Conservation (phyloP, 2,329 filamentous ascomycete species). For the Penicillium sp. region DNA sequence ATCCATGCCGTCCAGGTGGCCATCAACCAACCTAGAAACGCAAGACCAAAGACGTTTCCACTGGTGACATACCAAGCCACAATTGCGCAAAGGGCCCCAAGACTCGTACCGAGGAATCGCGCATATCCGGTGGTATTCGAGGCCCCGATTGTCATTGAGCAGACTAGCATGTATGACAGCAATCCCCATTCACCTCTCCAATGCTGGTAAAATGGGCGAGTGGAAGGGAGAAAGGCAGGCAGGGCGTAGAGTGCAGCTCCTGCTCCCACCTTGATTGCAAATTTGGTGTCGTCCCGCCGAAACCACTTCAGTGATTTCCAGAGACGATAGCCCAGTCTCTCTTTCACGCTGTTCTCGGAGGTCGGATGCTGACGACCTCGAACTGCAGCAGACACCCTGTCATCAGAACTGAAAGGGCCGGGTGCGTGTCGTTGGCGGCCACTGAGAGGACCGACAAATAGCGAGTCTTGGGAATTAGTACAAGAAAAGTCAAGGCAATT, state of each 20-base stretch:
- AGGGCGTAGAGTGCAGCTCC: constrained; percentile 85
- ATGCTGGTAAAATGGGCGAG: constrained; percentile 71
- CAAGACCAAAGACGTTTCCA: constrained; percentile 69
- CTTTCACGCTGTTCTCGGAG: constrained; percentile 16
- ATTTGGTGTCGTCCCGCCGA: constrained; percentile 62
- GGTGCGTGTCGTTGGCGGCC: constrained; percentile 4
- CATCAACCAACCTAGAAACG: constrained; percentile 74
- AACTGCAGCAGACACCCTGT: constrained; percentile 6
- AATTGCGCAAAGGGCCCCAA: constrained; percentile 72
- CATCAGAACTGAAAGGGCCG: constrained; percentile 7
- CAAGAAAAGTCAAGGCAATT: not conserved
- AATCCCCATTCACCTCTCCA: constrained; percentile 98
- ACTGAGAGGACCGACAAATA: not conserved
- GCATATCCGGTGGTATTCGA: constrained; percentile 88
- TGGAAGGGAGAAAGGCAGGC: constrained; percentile 75
- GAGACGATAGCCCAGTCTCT: constrained; percentile 38
- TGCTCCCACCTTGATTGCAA: constrained; percentile 87
- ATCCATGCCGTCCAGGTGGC: constrained; percentile 83
- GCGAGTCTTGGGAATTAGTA: not conserved
- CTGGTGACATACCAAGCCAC: constrained; percentile 70
- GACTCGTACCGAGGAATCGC: constrained; percentile 77
- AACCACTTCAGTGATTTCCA: constrained; percentile 49
- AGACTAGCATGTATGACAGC: constrained; percentile 95
- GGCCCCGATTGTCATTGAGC: constrained; percentile 93
- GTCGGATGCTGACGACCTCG: constrained; percentile 1